Evolutionary conservation across 1,284 basidiomycete genomes (phyloP).

Genomic region (Cutaneotrichosporon curvatum): DNA sequence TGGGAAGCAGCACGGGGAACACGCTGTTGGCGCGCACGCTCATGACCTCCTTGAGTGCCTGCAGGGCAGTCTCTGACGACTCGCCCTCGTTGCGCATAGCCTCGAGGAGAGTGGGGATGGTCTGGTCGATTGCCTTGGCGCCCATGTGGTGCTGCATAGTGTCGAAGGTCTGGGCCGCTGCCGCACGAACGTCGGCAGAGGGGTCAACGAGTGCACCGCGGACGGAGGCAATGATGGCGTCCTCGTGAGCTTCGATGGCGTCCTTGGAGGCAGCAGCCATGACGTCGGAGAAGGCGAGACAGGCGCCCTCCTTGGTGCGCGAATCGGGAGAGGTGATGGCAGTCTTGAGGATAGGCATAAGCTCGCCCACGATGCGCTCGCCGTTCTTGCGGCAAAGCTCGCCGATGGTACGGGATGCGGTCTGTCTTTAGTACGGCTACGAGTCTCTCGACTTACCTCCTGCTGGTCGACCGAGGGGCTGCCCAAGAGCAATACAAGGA

Average conservation of each 20-base stretch:
- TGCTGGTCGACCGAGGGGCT: conserved; percentile 76
- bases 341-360: conserved; percentile 66
- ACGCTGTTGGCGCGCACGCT: conserved; percentile 84
- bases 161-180: conserved; percentile 92
- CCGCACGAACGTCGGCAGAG: conserved; percentile 75
- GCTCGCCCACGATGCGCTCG: conserved; percentile 80
- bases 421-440: conserved; percentile 49
- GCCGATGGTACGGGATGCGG: conserved; percentile 72
- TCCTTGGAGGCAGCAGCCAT: conserved; percentile 80
- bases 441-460: conserved; percentile 56
- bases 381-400: conserved; percentile 96
- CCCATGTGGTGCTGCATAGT: conserved; percentile 79
- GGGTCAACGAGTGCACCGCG: conserved; percentile 82
- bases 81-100: conserved; percentile 86
- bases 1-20: conserved; percentile 96
- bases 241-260: conserved; percentile 84
- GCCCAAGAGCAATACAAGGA: conserved; percentile 68
- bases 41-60: conserved; percentile 89
- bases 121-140: conserved; percentile 87
- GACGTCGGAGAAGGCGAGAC: conserved; percentile 77
- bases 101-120: conserved; percentile 88
- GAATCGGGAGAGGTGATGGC: conserved; percentile 65
- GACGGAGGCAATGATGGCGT: conserved; percentile 79
- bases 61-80: conserved; percentile 86
- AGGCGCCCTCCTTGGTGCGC: conserved; percentile 78